phyloP scores from a whole-genome alignment of 345 rosid genomes.

The Laguncularia racemosa region DNA sequence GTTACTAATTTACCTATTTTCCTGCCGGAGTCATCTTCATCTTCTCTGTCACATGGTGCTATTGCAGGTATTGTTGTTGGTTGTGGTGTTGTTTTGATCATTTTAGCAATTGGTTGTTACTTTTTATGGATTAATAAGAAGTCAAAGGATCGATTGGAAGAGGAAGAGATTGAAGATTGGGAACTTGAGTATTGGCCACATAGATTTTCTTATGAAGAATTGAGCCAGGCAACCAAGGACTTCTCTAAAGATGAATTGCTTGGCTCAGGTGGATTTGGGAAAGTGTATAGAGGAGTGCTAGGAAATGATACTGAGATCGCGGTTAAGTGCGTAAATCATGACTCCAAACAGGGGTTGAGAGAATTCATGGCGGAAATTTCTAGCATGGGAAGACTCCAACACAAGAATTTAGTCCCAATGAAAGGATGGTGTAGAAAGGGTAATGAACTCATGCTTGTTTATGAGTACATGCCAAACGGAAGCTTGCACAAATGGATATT shows the following conservation, averaged over 20 bases:
- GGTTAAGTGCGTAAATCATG: constrained; percentile 80
- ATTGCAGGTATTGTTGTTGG: constrained; percentile 64
- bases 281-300: constrained; percentile 54
- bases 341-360: constrained; percentile 79
- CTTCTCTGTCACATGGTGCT: constrained; percentile 48
- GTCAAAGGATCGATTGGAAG: constrained; percentile 28
- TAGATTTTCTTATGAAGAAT: constrained; percentile 71
- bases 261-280: constrained; percentile 83
- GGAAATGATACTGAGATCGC: constrained; percentile 51
- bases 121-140: constrained; percentile 39
- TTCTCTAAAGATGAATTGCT: constrained; percentile 62
- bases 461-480: constrained; percentile 86
- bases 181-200: constrained; percentile 94
- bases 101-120: constrained; percentile 26
- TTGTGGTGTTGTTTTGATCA: constrained; percentile 26
- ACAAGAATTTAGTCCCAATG: constrained; percentile 74
- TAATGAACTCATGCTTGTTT: constrained; percentile 69
- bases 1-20: constrained; percentile 57
- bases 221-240: constrained; percentile 41
- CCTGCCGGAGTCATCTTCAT: constrained; percentile 25
- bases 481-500: constrained; percentile 74
- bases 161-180: constrained; percentile 73
- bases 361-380: constrained; percentile 96
- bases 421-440: constrained; percentile 85
- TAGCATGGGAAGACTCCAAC: constrained; percentile 85